Evolutionary conservation across 345 rosid genomes (phyloP), one percentile per base, ranked within the genome.

Genomic region (Eutrema heterophyllum): DNA sequence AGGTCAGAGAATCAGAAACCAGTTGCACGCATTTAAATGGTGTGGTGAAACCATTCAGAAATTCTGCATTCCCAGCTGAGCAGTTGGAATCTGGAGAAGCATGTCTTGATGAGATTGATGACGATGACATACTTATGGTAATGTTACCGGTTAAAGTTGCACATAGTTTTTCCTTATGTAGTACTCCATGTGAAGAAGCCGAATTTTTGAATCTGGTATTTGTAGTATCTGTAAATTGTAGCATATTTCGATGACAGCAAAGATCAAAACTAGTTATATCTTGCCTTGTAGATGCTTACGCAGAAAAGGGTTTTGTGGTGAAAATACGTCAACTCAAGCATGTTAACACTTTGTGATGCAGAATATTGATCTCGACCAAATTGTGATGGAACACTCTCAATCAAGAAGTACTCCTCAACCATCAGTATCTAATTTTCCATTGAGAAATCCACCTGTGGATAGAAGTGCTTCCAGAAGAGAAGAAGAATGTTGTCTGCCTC

Each of bases 361-460:
- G 99, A 81, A 80, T 81, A 86, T 95, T 77, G 99, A 92, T 70
- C 85, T 95, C 68, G 98, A 95, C 80, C 98, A 87, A 80, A 92
- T 95, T 74, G 80, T 86, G 72, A 87, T 85, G 84, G 90, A 90
- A 72, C 98, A 91, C 83, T 88, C 87, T 82, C 90, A 90, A 61
- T 83, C 97, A 61, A 72, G 74, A 64, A 69, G 80, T 78, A 92
- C 97, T 9, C 96, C 98, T 48, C 93, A 83, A 77, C 83, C 96
- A 61, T 73, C 97, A 45, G 61, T 76, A 70, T 83, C 91, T 24
- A 84, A 73, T 80, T 83, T 78, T 78, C 83, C 86, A 13, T 69
- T 83, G 54, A 82, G 81, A 61, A 88, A 88, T 36, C 96, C 93
- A 41, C 27, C 74, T 69, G 81, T 58, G 55, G 82, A 80, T 57